A percentile compares a stretch with the other conserved stretches of the same genome.
Conservation (phyloP, 495 filamentous ascomycete genomes). For the Penicillium verhagenii region DNA sequence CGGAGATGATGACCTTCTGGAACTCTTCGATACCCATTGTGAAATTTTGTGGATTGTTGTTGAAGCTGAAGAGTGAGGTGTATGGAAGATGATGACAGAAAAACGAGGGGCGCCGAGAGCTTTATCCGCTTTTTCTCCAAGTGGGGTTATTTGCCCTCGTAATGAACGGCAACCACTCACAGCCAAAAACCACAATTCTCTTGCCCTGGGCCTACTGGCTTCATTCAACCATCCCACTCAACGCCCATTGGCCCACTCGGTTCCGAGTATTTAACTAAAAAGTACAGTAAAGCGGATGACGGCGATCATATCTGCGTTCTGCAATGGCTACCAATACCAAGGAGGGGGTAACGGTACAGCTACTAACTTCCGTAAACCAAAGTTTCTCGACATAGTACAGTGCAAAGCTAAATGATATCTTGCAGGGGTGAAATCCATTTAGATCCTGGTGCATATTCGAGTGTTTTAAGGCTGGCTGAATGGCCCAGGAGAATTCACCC, state of each 20-base stretch:
- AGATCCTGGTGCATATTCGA: neutral
- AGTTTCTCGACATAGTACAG: neutral
- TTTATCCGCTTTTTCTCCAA: conserved; percentile 16
- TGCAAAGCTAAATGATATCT: neutral
- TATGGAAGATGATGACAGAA: conserved; percentile 7
- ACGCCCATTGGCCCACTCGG: neutral
- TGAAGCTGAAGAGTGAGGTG: neutral
- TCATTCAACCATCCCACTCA: neutral
- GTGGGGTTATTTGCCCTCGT: conserved; percentile 13
- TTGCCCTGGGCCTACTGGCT: neutral
- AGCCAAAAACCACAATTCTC: neutral
- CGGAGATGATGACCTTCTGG: conserved; percentile 36
- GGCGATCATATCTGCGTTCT: neutral
- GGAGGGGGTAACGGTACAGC: neutral
- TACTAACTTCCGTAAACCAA: neutral
- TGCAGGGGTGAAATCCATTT: neutral
- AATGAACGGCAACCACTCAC: conserved; percentile 6
- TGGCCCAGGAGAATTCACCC: neutral
- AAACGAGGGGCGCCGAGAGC: conserved; percentile 10
- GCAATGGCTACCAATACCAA: neutral
- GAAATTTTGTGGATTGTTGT: conserved; percentile 9
- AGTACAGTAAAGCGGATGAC: neutral
- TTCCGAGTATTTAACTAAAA: neutral
- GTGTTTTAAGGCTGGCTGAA: too few species aligned
- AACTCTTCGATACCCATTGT: conserved; percentile 53